These are phyloP conservation scores for Conoideocrella luteorostrata DNA, from an alignment of 2,329 filamentous ascomycete genomes.

Conservation along the genomic window DNA sequence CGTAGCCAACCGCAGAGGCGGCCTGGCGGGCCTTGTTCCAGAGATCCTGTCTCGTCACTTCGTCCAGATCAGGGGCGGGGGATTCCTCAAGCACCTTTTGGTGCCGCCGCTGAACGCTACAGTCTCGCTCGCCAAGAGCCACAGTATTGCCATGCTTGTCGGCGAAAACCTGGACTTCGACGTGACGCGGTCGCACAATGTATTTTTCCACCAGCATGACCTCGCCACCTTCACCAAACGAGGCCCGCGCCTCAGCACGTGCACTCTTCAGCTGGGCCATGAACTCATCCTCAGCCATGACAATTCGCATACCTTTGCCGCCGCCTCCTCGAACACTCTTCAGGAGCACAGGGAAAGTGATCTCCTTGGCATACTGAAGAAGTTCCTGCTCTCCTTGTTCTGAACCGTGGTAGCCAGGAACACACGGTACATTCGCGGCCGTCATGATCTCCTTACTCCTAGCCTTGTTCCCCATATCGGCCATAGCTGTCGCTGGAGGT, in stretches of 20 bases:
- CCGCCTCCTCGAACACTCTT: constrained; percentile 79
- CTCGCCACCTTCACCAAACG: constrained; percentile 73
- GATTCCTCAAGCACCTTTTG: constrained; percentile 91
- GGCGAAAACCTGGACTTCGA: constrained; percentile 88
- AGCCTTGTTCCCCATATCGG: constrained; percentile 91
- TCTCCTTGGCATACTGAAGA: constrained; percentile 62
- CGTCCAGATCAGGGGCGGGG: constrained; percentile 63
- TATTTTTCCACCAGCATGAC: constrained; percentile 83
- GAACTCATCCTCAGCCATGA: constrained; percentile 62
- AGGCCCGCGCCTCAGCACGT: constrained; percentile 66
- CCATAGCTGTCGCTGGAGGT: constrained; percentile 72
- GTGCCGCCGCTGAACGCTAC: constrained; percentile 78
- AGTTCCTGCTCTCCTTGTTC: constrained; percentile 65
- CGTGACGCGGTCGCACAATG: constrained; percentile 71
- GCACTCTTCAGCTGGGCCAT: constrained; percentile 63
- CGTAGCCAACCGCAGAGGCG: constrained; percentile 73
- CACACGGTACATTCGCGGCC: constrained; percentile 87
- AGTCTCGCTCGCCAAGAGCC: constrained; percentile 82
- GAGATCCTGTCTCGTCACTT: constrained; percentile 51
- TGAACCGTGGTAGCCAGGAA: constrained; percentile 87
- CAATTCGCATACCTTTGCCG: constrained; percentile 79
- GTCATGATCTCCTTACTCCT: constrained; percentile 96
- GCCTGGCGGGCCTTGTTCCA: constrained; percentile 61
- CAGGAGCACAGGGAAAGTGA: constrained; percentile 63
- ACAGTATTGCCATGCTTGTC: constrained; percentile 74